phyloP scores from a whole-genome alignment of 306 rosid species.

The Sicyos edulis region DNA sequence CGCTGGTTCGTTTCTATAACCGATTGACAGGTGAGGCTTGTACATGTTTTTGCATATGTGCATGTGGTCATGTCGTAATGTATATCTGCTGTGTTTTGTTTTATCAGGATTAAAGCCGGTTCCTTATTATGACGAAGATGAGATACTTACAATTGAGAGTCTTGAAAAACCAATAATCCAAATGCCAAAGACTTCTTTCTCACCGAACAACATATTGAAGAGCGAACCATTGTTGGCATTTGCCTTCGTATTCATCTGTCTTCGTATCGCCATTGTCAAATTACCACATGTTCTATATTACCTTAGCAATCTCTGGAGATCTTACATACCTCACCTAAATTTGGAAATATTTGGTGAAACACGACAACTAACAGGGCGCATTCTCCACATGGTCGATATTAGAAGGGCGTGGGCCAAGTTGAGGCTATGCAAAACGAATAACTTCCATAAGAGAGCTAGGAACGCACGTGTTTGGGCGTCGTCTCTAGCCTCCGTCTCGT shows the following conservation, averaged over 20 bases:
- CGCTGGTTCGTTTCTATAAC: conserved; percentile 52
- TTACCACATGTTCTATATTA: conserved; percentile 33
- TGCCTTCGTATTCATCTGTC: conserved; percentile 43
- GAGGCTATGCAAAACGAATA: conserved; percentile 53
- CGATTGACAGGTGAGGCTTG: conserved; percentile 49
- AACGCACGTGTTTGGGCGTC: conserved; percentile 67
- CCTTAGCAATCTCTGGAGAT: conserved; percentile 46
- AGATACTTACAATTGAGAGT: conserved; percentile 18
- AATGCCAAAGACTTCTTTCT: conserved; percentile 26
- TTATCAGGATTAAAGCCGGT: conserved; percentile 50
- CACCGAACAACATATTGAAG: conserved; percentile 31
- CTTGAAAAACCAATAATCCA: conserved; percentile 29
- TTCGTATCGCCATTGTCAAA: conserved; percentile 28
- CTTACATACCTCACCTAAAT: conserved; percentile 46
- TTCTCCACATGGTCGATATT: conserved; percentile 48
- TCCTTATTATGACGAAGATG: conserved; percentile 27
- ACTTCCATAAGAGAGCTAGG: conserved; percentile 54
- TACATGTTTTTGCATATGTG: not conserved
- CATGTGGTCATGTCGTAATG: not conserved
- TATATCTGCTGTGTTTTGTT: not conserved
- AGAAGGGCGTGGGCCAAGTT: conserved; percentile 66
- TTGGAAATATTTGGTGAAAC: conserved; percentile 70
- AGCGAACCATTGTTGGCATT: conserved; percentile 43
- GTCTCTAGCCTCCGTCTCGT: too few species aligned
- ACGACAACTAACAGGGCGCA: conserved; percentile 48